Evolutionary conservation across 2,329 filamentous ascomycete genomes (phyloP).

Genomic region (Fusarium pseudoanthophilum): DNA sequence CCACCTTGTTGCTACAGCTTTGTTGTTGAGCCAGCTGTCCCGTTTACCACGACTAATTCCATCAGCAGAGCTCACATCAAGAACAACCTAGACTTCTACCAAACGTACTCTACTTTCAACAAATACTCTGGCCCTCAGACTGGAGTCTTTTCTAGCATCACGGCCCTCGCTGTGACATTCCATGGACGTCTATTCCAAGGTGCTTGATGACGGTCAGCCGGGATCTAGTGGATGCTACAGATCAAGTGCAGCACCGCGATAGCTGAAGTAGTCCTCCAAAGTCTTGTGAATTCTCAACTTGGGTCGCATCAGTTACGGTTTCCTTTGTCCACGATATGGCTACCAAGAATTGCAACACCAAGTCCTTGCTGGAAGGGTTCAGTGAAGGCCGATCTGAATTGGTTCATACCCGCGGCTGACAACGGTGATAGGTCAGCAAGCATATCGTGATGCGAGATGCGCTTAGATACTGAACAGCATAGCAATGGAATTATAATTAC

Average conservation of each 20-base stretch:
- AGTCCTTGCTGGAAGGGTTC: background rate
- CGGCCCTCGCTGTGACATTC: background rate
- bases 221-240: too few species aligned
- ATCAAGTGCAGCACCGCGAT: background rate
- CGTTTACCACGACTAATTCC: background rate
- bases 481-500: too few species aligned
- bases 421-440: too few species aligned
- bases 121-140: background rate
- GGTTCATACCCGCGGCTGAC: accelerated
- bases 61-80: background rate
- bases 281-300: accelerated
- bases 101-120: background rate
- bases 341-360: background rate
- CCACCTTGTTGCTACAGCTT: background rate
- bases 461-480: too few species aligned
- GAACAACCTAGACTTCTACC: background rate
- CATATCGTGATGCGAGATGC: too few species aligned
- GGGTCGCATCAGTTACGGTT: background rate
- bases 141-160: background rate
- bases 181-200: accelerated
- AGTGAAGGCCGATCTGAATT: background rate
- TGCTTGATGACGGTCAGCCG: background rate
- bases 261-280: too few species aligned
- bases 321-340: background rate
- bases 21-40: background rate